These are phyloP conservation scores for Lactarius sanguifluus DNA, from an alignment of 768 basidiomycete species.

Conservation along the genomic window DNA sequence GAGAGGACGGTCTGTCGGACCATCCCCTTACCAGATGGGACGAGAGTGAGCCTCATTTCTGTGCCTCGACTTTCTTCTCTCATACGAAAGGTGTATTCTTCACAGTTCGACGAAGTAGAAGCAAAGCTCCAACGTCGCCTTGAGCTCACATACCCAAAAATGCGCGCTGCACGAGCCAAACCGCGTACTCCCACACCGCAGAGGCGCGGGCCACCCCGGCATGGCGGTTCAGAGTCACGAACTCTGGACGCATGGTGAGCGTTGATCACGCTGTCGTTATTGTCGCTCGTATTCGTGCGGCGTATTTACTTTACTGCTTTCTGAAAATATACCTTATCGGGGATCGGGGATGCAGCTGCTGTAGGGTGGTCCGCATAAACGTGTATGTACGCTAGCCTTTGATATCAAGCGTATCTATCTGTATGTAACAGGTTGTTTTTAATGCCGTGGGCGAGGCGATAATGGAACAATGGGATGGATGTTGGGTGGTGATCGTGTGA, in stretches of 20 bases:
- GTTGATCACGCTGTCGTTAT: constrained; percentile 4
- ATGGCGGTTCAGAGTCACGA: constrained; percentile 21
- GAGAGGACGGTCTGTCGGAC: constrained; percentile 66
- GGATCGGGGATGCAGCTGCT: constrained; percentile 11
- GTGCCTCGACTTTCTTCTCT: constrained; percentile 1
- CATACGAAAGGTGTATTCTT: constrained; percentile 7
- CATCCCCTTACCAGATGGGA: constrained; percentile 71
- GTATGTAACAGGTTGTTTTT: constrained; percentile 26
- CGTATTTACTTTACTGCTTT: constrained; percentile 8
- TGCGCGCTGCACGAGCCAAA: constrained; percentile 24
- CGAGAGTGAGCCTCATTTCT: constrained; percentile 49
- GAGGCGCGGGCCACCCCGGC: constrained; percentile 18
- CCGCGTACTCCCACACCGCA: constrained; percentile 27
- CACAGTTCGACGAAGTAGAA: constrained; percentile 71
- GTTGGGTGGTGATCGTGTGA: constrained; percentile 17
- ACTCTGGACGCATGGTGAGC: constrained; percentile 21
- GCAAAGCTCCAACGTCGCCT: constrained; percentile 64
- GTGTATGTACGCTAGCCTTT: constrained; percentile 24
- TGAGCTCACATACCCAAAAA: constrained; percentile 60
- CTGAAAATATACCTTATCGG: constrained; percentile 15
- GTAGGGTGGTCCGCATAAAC: constrained; percentile 13
- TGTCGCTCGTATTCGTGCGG: constrained; percentile 9
- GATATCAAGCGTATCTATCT: constrained; percentile 26
- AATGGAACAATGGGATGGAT: constrained; percentile 13
- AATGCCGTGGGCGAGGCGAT: constrained; percentile 17